These are phyloP conservation scores for Fusarium sp. DNA, from an alignment of 2,329 filamentous ascomycete species.

Conservation along the genomic window DNA sequence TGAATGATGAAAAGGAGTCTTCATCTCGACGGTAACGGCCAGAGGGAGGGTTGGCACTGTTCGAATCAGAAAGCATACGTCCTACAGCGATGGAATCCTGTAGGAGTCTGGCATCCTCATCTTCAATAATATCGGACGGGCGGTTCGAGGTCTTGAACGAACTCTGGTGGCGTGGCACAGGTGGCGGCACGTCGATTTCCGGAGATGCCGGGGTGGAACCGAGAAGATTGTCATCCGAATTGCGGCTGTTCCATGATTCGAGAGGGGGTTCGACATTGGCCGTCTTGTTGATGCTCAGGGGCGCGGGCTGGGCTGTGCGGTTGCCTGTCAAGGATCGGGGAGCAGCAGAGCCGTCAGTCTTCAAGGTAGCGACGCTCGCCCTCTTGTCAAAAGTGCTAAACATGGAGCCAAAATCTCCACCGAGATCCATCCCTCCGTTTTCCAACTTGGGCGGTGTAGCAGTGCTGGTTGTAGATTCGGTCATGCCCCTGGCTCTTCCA, in stretches of 20 bases:
- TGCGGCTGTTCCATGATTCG: constrained; percentile 64
- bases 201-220: constrained; percentile 53
- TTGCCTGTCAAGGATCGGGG: constrained; percentile 61
- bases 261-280: constrained; percentile 59
- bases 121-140: constrained; percentile 57
- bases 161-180: constrained; percentile 55
- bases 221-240: constrained; percentile 61
- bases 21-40: constrained; percentile 56
- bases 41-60: constrained; percentile 28
- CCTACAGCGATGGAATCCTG: constrained; percentile 65
- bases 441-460: constrained; percentile 64
- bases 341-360: constrained; percentile 53
- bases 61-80: constrained; percentile 56
- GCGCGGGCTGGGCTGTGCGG: constrained; percentile 57
- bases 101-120: constrained; percentile 66
- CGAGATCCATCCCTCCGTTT: constrained; percentile 62
- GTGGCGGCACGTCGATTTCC: constrained; percentile 53
- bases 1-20: constrained; percentile 52
- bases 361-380: constrained; percentile 62
- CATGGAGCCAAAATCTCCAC: constrained; percentile 70
- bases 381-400: constrained; percentile 68
- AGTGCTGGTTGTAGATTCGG: constrained; percentile 66
- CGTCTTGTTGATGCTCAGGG: constrained; percentile 61
- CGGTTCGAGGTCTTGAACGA: constrained; percentile 50
- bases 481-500: constrained; percentile 62